phyloP scores from a whole-genome alignment of 1,284 basidiomycete genomes.

The Microbotryum saponariae region DNA sequence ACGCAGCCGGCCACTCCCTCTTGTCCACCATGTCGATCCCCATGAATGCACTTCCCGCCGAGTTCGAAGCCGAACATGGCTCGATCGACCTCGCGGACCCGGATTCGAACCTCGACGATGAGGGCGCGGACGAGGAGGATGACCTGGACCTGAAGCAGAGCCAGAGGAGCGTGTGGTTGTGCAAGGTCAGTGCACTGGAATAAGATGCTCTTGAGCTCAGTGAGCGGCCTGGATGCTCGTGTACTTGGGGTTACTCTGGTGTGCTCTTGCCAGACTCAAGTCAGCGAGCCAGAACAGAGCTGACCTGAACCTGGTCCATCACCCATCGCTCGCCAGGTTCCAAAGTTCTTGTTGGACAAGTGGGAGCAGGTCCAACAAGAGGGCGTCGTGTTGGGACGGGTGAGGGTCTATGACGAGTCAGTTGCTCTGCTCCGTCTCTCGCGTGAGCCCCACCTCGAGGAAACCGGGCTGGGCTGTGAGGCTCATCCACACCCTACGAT shows the following conservation, averaged over 20 bases:
- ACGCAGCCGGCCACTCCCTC: background rate
- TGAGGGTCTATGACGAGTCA: slow-evolving; percentile 46
- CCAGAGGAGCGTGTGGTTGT: slow-evolving; percentile 26
- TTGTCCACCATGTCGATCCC: slow-evolving; percentile 19
- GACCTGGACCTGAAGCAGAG: slow-evolving; percentile 6
- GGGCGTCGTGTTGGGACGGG: slow-evolving; percentile 45
- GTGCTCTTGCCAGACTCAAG: background rate
- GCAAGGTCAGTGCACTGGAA: slow-evolving; percentile 17
- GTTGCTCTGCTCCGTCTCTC: slow-evolving; percentile 1
- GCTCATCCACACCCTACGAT: background rate
- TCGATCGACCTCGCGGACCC: slow-evolving; percentile 19
- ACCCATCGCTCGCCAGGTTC: slow-evolving; percentile 38
- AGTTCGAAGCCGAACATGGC: slow-evolving; percentile 30
- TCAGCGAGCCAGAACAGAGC: background rate
- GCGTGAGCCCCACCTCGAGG: too few relatives aligned
- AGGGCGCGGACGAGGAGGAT: slow-evolving; percentile 27
- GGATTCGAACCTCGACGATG: slow-evolving; percentile 13
- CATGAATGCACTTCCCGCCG: slow-evolving; percentile 24
- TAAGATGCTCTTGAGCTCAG: background rate
- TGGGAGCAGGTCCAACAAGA: slow-evolving; percentile 46
- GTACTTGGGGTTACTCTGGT: background rate
- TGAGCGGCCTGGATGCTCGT: background rate
- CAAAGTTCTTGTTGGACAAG: slow-evolving; percentile 47
- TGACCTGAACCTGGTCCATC: background rate
- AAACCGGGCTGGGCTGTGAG: background rate